These are phyloP conservation scores for Xylaria sp. DNA, from an alignment of 2,329 filamentous ascomycete genomes.

Conservation along the genomic window DNA sequence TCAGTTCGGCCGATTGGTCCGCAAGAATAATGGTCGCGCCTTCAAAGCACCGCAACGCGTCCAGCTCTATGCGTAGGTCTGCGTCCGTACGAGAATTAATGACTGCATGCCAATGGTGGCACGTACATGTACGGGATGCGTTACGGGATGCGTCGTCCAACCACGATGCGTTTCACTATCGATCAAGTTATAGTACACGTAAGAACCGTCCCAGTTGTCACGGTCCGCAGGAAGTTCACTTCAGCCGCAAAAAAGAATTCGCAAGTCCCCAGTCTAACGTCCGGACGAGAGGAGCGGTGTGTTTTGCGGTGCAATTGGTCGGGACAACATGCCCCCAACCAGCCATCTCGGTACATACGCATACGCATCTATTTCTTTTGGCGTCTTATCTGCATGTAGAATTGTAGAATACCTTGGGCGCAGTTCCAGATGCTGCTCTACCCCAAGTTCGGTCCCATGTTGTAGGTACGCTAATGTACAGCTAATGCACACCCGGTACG, in stretches of 20 bases:
- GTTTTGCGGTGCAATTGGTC: not conserved
- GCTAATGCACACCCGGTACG: not conserved
- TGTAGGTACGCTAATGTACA: not conserved
- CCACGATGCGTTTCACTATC: not conserved
- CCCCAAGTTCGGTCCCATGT: slow-evolving; percentile 1
- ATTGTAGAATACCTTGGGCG: too few relatives aligned
- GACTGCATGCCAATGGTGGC: slow-evolving; percentile 12
- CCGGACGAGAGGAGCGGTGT: not conserved
- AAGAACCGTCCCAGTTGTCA: slow-evolving; percentile 1
- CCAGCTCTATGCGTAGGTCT: not conserved
- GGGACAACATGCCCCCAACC: not conserved
- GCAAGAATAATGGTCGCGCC: not conserved
- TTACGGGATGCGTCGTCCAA: slow-evolving; percentile 2
- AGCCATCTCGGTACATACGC: not conserved
- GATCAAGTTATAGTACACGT: slow-evolving; percentile 1
- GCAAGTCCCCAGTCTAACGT: slow-evolving; percentile 14
- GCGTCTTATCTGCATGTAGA: not conserved
- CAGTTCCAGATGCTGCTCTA: not conserved
- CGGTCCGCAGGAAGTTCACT: not conserved
- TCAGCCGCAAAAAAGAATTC: slow-evolving; percentile 17
- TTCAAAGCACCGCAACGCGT: not conserved
- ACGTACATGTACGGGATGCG: too few relatives aligned
- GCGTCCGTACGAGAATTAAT: not conserved
- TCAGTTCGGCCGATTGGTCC: not conserved
- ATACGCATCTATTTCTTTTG: slow-evolving; percentile 4